Conservation (phyloP, 495 filamentous ascomycete genomes). For the Aspergillus wentii region DNA sequence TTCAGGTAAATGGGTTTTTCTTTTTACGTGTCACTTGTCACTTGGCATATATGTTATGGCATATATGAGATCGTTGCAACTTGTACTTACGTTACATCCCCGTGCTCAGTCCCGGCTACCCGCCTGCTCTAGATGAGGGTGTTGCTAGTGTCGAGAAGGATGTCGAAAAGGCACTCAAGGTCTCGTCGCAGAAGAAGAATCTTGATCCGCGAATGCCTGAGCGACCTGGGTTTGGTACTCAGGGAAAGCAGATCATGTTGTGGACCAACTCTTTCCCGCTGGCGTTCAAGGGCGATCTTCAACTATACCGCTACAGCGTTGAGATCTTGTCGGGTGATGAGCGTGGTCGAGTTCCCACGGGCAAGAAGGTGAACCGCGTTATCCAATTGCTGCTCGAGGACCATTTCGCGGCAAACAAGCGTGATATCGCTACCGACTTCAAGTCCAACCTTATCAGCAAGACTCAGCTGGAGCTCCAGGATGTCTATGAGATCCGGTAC, state of each 20-base stretch:
- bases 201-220: slow-evolving; percentile 19
- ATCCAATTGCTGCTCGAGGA: slow-evolving; percentile 45
- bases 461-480: slow-evolving; percentile 23
- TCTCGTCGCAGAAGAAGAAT: slow-evolving; percentile 10
- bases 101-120: slow-evolving; percentile 14
- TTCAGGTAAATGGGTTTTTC: slow-evolving; percentile 13
- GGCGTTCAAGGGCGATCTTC: slow-evolving; percentile 26
- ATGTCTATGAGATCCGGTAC: slow-evolving; percentile 32
- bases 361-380: slow-evolving; percentile 49
- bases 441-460: slow-evolving; percentile 45
- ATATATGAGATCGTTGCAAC: background rate
- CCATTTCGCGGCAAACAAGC: slow-evolving; percentile 20
- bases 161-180: slow-evolving; percentile 18
- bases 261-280: slow-evolving; percentile 65
- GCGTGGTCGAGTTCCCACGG: slow-evolving; percentile 32
- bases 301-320: slow-evolving; percentile 34
- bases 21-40: slow-evolving; percentile 20
- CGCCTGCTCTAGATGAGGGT: slow-evolving; percentile 14
- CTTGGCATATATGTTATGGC: background rate
- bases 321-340: slow-evolving; percentile 19
- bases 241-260: slow-evolving; percentile 44
- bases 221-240: slow-evolving; percentile 57
- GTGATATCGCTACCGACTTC: slow-evolving; percentile 53
- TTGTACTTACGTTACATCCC: background rate
- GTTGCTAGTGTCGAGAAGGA: slow-evolving; percentile 29